A percentile compares a stretch with the other conserved stretches of the same genome.
These are phyloP conservation scores for Triangularia verruculosa DNA, from an alignment of 2,329 filamentous ascomycete species.

Conservation along the genomic window DNA sequence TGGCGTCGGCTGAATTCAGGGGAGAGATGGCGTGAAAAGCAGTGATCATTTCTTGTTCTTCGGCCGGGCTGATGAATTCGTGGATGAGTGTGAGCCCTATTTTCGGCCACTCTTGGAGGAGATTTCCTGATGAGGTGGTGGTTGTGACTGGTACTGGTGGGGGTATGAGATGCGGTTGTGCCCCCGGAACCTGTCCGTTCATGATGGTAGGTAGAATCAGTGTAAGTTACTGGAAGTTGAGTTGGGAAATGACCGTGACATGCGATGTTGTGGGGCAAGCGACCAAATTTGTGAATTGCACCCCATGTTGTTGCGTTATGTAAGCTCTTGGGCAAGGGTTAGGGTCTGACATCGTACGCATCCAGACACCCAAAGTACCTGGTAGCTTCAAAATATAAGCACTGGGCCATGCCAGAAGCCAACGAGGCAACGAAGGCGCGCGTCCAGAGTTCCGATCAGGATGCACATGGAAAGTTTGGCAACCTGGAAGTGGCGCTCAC, in stretches of 20 bases:
- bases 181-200: not conserved
- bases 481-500: too few relatives aligned
- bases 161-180: not conserved
- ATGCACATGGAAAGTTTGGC: too few relatives aligned
- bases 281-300: not conserved
- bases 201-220: too few relatives aligned
- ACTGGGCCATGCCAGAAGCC: too few relatives aligned
- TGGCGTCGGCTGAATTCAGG: conserved; percentile 12
- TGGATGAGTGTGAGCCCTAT: conserved; percentile 26
- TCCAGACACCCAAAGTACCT: too few relatives aligned
- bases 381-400: too few relatives aligned
- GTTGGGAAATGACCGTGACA: not conserved
- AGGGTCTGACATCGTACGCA: not conserved
- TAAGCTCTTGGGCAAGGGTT: not conserved
- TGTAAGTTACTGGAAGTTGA: not conserved
- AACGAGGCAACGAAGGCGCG: too few relatives aligned
- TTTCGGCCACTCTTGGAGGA: conserved; percentile 18
- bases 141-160: not conserved
- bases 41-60: conserved; percentile 26
- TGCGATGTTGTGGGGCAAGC: not conserved
- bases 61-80: conserved; percentile 26
- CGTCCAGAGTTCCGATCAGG: too few relatives aligned
- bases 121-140: not conserved
- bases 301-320: not conserved
- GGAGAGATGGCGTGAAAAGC: conserved; percentile 21